Percentiles rank a stretch among this genome's conserved stretches.
phyloP scores from a whole-genome alignment of 257 asterid genomes.

The Eustoma russellianum region DNA sequence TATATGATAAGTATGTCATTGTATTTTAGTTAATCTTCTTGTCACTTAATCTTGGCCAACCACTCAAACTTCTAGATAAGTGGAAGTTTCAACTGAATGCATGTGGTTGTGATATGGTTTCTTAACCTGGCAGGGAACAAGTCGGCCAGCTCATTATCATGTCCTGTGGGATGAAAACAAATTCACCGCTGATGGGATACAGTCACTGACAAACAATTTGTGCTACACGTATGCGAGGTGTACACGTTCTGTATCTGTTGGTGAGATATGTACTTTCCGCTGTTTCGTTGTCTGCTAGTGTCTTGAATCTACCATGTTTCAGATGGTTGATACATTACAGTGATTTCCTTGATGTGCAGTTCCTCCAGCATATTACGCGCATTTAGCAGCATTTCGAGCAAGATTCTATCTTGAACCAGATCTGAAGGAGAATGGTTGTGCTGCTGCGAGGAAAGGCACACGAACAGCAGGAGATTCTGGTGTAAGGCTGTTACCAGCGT shows the following conservation, averaged over 20 bases:
- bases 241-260: constrained; percentile 95
- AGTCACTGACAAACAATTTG: constrained; percentile 86
- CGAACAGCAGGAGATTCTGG: constrained; percentile 49
- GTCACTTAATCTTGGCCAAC: too few species aligned
- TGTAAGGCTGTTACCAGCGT: constrained; percentile 80
- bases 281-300: too few species aligned
- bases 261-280: constrained; percentile 27
- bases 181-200: constrained; percentile 93
- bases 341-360: constrained; percentile 28
- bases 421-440: constrained; percentile 33
- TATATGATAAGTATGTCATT: too few species aligned
- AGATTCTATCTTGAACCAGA: constrained; percentile 96
- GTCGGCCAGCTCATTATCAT: constrained; percentile 99
- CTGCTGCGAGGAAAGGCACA: constrained; percentile 27
- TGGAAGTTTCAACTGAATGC: neutral
- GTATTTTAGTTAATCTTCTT: too few species aligned
- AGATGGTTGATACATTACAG: too few species aligned
- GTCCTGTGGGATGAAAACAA: constrained; percentile 98
- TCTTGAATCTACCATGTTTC: too few species aligned
- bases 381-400: constrained; percentile 92
- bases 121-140: constrained; percentile 60
- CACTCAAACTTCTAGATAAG: too few species aligned
- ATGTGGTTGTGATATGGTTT: neutral
- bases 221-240: constrained; percentile 98
- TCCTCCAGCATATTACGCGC: constrained; percentile 98